A percentile compares a stretch with the other conserved stretches of the same genome.
Evolutionary conservation across 805 yeast genomes (phyloP).

Genomic region (Vanderwaltozyma tropicalis): DNA sequence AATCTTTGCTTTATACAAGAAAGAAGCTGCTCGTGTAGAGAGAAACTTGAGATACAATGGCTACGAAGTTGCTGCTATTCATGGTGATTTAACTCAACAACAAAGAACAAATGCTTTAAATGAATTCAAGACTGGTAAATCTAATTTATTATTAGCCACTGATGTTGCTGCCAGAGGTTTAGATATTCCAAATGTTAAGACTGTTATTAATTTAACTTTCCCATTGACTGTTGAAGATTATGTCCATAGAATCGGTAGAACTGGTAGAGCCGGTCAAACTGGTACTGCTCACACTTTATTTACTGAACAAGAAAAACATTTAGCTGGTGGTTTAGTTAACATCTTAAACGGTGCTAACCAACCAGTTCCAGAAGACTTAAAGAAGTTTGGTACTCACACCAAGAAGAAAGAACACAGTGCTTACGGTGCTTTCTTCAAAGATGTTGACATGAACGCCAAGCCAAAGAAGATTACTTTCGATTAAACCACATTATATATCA

Average conservation of each 20-base stretch:
- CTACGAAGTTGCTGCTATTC: conserved; percentile 81
- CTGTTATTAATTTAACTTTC: conserved; percentile 89
- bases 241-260: conserved; percentile 95
- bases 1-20: conserved; percentile 89
- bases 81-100: conserved; percentile 87
- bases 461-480: conserved; percentile 85
- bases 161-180: conserved; percentile 98
- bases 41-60: conserved; percentile 61
- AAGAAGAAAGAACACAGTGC: conserved; percentile 95
- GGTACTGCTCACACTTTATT: conserved; percentile 93
- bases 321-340: conserved; percentile 88
- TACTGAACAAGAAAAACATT: conserved; percentile 93
- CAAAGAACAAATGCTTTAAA: conserved; percentile 85
- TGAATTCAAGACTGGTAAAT: conserved; percentile 71
- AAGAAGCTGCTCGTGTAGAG: conserved; percentile 91
- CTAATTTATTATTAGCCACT: conserved; percentile 78
- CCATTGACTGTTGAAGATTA: conserved; percentile 95
- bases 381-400: conserved; percentile 95
- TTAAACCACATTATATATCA: conserved; percentile 13
- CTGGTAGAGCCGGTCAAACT: conserved; percentile 93
- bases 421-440: conserved; percentile 96
- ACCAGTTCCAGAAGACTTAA: conserved; percentile 87
- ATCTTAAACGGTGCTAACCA: conserved; percentile 90
- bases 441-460: conserved; percentile 77
- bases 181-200: conserved; percentile 94